Conservation (phyloP, 345 rosid genomes). For the Melaleuca quinquenervia region DNA sequence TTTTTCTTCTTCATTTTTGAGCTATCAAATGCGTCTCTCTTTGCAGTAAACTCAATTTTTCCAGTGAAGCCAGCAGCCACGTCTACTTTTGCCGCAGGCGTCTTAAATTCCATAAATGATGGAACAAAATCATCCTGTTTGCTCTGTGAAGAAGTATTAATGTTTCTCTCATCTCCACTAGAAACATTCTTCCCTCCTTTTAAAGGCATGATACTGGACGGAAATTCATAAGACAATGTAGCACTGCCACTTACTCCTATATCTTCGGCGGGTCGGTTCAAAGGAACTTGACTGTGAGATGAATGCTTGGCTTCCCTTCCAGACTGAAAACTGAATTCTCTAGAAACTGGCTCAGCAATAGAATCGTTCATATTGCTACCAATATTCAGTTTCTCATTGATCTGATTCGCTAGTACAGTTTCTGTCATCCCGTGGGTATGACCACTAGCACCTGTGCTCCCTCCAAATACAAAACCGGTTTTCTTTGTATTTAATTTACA, state of each 20-base stretch:
- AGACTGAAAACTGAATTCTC: constrained; percentile 20
- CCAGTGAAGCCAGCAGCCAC: constrained; percentile 30
- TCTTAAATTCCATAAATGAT: constrained; percentile 41
- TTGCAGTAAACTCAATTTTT: constrained; percentile 50
- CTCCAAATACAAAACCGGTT: constrained; percentile 6
- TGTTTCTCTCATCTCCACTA: constrained; percentile 11
- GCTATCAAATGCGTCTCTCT: constrained; percentile 32
- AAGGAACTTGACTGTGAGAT: constrained; percentile 15
- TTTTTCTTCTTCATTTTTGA: constrained; percentile 40
- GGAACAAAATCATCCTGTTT: constrained; percentile 13
- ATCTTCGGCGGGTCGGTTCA: constrained; percentile 7
- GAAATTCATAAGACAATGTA: constrained; percentile 3
- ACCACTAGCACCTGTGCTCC: constrained; percentile 6
- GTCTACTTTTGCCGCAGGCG: constrained; percentile 32
- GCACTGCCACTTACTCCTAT: neutral
- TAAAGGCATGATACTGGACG: neutral
- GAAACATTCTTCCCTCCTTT: constrained; percentile 7
- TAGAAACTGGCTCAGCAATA: constrained; percentile 14
- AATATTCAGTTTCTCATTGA: constrained; percentile 48
- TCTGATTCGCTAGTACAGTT: constrained; percentile 28
- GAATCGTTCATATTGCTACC: constrained; percentile 16
- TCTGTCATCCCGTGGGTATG: constrained; percentile 28
- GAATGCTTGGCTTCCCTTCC: constrained; percentile 12
- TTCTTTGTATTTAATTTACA: constrained; percentile 1
- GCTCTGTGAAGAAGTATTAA: constrained; percentile 24